phyloP scores from a whole-genome alignment of 140 eudicot species.

The Anethum foeniculum region DNA sequence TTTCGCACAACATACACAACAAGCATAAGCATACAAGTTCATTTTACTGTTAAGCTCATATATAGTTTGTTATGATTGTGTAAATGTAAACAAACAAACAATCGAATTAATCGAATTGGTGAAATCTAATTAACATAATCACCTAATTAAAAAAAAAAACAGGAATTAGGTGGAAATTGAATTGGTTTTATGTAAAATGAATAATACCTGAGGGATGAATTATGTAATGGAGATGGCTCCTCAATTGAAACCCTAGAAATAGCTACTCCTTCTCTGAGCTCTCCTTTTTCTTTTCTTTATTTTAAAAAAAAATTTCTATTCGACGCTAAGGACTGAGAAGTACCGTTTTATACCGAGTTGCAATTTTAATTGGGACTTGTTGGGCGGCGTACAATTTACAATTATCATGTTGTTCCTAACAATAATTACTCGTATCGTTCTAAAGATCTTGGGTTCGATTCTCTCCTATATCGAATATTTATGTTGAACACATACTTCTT shows the following conservation, averaged over 20 bases:
- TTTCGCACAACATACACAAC: too few species aligned
- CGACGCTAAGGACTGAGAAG: not conserved
- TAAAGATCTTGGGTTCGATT: too few species aligned
- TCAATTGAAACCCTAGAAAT: constrained; percentile 2
- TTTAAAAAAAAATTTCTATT: not conserved
- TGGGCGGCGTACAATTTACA: too few species aligned
- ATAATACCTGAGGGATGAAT: not conserved
- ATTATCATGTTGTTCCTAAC: too few species aligned
- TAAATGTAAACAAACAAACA: not conserved
- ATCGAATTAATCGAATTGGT: not conserved
- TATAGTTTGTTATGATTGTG: not conserved
- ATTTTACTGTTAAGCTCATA: not conserved
- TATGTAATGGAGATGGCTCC: not conserved
- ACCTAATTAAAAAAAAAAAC: not conserved
- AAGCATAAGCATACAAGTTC: too few species aligned
- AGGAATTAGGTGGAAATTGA: not conserved
- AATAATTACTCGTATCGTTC: too few species aligned
- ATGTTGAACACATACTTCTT: too few species aligned
- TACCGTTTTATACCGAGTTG: too few species aligned
- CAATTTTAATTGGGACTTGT: too few species aligned
- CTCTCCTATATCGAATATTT: too few species aligned
- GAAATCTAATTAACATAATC: not conserved
- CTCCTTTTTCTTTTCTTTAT: not conserved
- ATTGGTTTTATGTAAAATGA: not conserved
- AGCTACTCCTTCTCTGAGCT: not conserved